These are phyloP conservation scores for Solanum chilense DNA, from an alignment of 257 asterid species.

Conservation along the genomic window DNA sequence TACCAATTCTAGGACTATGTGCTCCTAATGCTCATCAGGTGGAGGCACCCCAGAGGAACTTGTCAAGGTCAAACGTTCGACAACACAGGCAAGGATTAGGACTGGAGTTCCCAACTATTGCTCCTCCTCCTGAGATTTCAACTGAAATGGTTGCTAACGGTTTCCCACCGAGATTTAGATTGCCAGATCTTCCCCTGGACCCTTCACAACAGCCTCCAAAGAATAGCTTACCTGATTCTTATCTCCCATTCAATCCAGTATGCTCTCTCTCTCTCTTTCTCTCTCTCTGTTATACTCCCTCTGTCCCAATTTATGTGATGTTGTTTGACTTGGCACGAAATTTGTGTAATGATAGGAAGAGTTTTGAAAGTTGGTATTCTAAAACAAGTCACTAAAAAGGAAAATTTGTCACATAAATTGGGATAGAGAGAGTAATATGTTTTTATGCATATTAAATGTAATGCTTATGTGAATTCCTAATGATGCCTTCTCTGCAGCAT, in stretches of 20 bases:
- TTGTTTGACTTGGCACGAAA: not conserved
- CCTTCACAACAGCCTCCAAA: slow-evolving; percentile 20
- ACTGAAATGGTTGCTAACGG: slow-evolving; percentile 9
- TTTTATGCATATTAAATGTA: not conserved
- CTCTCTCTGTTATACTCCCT: not conserved
- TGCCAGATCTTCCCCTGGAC: slow-evolving; percentile 11
- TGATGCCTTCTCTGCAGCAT: slow-evolving; percentile 39
- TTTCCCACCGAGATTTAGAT: slow-evolving; percentile 1
- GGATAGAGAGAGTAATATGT: not conserved
- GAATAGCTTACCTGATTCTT: slow-evolving; percentile 22
- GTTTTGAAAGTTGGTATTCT: not conserved
- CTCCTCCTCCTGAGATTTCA: slow-evolving; percentile 12
- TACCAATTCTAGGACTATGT: slow-evolving; percentile 29
- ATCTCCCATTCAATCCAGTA: slow-evolving; percentile 47
- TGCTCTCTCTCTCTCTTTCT: slow-evolving; percentile 3
- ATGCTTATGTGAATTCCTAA: not conserved
- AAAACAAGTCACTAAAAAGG: not conserved
- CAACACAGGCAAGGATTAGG: slow-evolving; percentile 10
- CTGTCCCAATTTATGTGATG: not conserved
- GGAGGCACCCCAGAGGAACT: slow-evolving; percentile 21
- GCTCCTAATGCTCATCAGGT: slow-evolving; percentile 36
- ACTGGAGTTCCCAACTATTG: slow-evolving; percentile 12
- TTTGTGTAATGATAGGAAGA: not conserved
- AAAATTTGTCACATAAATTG: not conserved
- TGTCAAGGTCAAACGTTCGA: slow-evolving; percentile 8